Evolutionary conservation across 306 rosid genomes (phyloP).

Genomic region (Pyrus bretschneideri): DNA sequence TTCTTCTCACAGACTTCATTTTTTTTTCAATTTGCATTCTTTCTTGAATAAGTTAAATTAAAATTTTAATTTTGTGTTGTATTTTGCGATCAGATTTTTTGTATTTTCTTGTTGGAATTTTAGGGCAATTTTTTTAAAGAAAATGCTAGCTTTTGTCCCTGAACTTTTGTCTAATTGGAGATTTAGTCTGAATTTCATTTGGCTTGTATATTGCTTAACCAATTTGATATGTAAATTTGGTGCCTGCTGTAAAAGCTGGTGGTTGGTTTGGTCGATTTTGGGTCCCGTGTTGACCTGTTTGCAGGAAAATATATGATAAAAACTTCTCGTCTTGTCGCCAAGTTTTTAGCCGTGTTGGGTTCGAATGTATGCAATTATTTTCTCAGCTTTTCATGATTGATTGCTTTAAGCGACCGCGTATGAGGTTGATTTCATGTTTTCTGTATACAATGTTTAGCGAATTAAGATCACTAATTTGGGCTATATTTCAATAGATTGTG

Average conservation of each 20-base stretch:
- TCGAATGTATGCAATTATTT: background rate
- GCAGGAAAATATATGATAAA: background rate
- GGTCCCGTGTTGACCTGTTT: background rate
- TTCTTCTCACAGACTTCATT: background rate
- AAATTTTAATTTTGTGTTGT: background rate
- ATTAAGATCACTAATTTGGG: background rate
- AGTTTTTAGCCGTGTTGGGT: background rate
- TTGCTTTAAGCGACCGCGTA: background rate
- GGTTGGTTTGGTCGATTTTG: background rate
- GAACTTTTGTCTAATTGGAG: too few species aligned
- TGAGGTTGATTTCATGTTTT: background rate
- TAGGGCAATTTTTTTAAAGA: background rate
- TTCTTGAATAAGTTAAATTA: too few species aligned
- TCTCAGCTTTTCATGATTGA: background rate
- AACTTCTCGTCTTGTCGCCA: background rate
- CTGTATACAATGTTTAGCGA: background rate
- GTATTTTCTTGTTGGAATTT: background rate
- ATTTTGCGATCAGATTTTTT: background rate
- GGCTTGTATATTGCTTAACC: background rate
- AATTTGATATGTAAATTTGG: background rate
- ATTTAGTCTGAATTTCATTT: too few species aligned
- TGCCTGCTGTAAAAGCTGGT: background rate
- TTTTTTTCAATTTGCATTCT: too few species aligned
- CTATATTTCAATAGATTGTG: conserved; percentile 42
- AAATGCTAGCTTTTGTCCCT: too few species aligned